Base-by-base conservation (phyloP, 192 early-diverging fungal species). In the Coemansia sp. region DNA sequence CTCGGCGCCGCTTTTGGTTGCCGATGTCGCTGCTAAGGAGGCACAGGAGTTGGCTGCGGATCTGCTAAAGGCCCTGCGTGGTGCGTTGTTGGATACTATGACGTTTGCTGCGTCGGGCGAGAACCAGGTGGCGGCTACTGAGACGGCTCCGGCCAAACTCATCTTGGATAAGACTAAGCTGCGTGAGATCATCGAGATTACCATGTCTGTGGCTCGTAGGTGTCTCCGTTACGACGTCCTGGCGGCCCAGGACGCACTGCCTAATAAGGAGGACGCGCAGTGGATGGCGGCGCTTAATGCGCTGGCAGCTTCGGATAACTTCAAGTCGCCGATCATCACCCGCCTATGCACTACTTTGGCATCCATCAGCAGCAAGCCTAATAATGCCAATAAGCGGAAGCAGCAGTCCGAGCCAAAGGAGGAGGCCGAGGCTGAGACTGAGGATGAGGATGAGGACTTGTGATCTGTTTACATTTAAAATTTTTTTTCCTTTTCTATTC, bases 121-220 rank as follows among this genome's bases (percentile, higher is more conserved):
- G 21, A 81, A 81, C 78, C 62, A 32, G 46, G 32, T 27, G 9
- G 19, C 51, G 0, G 61, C 66, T 4, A 44, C 74, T 5, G 50
- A 62, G 2, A 41, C 62, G 11, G 55, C 55, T 5, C 15, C 55
- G 17, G 55, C 55, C 1, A 66, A 66, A 58, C 72, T 71, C 34
- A 9, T 42, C 3, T 5, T 82, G 32, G 80, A 82, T 51, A 46
- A 63, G 27, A 34, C 60, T 58, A 72, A 67, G 11, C 48, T 82
- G 50, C 69, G 69, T 25, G 80, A 82, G 75, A 77, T 82, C 11
- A 34, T 77, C 37, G 36, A 66, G 42, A 17, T 37, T n/a, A 44
- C 57, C 37, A 34, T 77, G 37, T 41, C 65, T 41, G 34, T 75
- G 11, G 46, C 64, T 8, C 61, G 64, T 11, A 65, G 71, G 38